These are phyloP conservation scores for Saturnispora gosingensis DNA, from an alignment of 805 yeast genomes.

Conservation along the genomic window DNA sequence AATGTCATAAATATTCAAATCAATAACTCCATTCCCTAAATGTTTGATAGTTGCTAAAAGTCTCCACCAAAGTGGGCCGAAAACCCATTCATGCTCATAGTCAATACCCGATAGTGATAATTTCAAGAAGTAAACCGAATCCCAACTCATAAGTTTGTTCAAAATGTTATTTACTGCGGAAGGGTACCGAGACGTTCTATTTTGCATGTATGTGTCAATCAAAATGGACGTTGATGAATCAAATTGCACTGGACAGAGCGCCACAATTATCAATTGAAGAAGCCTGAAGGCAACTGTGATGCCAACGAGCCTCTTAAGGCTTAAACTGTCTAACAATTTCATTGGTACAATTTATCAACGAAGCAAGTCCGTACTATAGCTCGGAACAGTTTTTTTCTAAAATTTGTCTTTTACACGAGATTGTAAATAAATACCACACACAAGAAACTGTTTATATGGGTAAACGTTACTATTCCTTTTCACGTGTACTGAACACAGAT, in stretches of 20 bases:
- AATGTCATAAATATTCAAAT: neutral
- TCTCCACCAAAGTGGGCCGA: conserved; percentile 69
- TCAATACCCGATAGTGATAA: conserved; percentile 39
- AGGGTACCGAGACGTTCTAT: conserved; percentile 1
- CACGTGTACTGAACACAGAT: neutral
- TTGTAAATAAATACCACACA: neutral
- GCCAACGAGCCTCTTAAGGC: neutral
- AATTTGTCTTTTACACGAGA: neutral
- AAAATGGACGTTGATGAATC: conserved; percentile 40
- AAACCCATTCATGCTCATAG: conserved; percentile 91
- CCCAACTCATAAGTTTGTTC: conserved; percentile 69
- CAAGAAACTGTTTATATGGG: neutral
- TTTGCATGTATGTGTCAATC: conserved; percentile 17
- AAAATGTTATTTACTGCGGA: conserved; percentile 23
- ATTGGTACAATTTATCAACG: neutral
- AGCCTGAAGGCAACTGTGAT: conserved; percentile 22
- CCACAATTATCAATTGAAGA: conserved; percentile 31
- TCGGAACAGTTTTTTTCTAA: neutral
- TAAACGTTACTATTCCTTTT: neutral
- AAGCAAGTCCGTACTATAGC: neutral
- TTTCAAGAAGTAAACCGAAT: conserved; percentile 65
- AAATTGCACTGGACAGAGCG: conserved; percentile 35
- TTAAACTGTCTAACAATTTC: neutral
- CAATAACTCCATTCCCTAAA: conserved; percentile 30
- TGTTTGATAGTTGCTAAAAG: conserved; percentile 21